phyloP scores from a whole-genome alignment of 73 alveolate species.

The Uronychia setigera region DNA sequence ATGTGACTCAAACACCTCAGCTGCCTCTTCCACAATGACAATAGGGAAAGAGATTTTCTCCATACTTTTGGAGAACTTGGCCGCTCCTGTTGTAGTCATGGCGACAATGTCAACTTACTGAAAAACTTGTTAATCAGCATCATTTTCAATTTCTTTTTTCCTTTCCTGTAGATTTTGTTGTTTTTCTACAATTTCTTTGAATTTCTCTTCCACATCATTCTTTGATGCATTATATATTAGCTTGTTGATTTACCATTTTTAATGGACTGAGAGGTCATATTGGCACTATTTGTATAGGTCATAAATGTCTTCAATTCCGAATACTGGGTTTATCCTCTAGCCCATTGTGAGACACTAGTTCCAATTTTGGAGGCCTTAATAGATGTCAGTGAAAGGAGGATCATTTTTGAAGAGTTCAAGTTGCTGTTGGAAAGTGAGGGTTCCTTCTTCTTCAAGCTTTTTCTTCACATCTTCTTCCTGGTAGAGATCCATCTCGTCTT shows the following conservation, averaged over 20 bases:
- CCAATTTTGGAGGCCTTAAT: background rate
- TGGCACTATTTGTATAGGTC: too few species aligned
- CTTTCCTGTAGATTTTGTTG: background rate
- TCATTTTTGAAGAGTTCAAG: background rate
- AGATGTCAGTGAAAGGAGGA: background rate
- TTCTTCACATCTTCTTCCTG: background rate
- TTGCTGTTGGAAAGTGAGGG: background rate
- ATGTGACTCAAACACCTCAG: conserved; percentile 92
- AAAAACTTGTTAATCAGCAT: background rate
- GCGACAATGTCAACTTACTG: conserved; percentile 66
- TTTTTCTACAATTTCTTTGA: background rate
- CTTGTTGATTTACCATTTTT: background rate
- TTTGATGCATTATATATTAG: too few species aligned
- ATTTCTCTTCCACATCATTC: background rate
- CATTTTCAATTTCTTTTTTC: background rate
- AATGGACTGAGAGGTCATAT: too few species aligned
- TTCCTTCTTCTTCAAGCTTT: background rate
- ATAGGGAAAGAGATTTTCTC: conserved; percentile 74
- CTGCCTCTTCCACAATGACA: conserved; percentile 92
- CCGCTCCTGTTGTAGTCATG: conserved; percentile 90
- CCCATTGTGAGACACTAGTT: background rate
- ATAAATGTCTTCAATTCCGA: too few species aligned
- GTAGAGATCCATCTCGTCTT: background rate
- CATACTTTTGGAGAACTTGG: conserved; percentile 74
- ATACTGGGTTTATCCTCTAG: too few species aligned